These are phyloP conservation scores for Populus hybrid DNA, from an alignment of 441 rosid species.

Conservation along the genomic window DNA sequence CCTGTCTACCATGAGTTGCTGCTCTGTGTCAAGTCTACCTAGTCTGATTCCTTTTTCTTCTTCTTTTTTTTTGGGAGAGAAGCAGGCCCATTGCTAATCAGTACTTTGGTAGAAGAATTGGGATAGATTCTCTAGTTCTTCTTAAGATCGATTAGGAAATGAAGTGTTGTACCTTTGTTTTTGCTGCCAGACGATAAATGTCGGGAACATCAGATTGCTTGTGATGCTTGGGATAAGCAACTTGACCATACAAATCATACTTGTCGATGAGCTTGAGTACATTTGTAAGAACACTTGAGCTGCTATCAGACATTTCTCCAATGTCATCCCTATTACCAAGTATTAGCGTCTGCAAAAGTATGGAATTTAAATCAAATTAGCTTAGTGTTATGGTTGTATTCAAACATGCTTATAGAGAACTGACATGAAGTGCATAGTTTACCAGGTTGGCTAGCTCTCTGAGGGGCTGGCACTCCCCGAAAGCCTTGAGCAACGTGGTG, in stretches of 20 bases:
- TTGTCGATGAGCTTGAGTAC: constrained; percentile 69
- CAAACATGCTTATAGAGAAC: constrained; percentile 3
- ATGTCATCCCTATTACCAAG: constrained; percentile 76
- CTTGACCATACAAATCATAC: constrained; percentile 70
- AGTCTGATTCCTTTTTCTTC: no score
- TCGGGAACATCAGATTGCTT: constrained; percentile 72
- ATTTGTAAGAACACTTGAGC: constrained; percentile 54
- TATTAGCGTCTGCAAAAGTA: constrained; percentile 51
- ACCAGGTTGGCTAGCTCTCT: constrained; percentile 94
- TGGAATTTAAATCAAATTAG: constrained; percentile 1
- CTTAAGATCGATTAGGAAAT: background rate
- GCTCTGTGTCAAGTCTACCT: no score
- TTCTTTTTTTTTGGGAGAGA: background rate
- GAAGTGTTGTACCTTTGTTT: constrained; percentile 50
- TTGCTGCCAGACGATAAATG: constrained; percentile 70
- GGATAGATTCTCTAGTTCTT: background rate
- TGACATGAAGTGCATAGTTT: constrained; percentile 12
- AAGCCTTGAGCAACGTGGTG: constrained; percentile 87
- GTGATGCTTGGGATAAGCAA: constrained; percentile 78
- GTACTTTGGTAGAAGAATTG: background rate
- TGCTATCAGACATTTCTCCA: constrained; percentile 60
- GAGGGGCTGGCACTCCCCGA: constrained; percentile 82
- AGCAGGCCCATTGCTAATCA: background rate
- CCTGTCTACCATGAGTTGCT: no score
- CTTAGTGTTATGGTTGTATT: background rate